Percentiles rank a stretch among this genome's conserved stretches.
Evolutionary conservation across 805 yeast species (phyloP).

Genomic region (Dipodascopsis tothii): DNA sequence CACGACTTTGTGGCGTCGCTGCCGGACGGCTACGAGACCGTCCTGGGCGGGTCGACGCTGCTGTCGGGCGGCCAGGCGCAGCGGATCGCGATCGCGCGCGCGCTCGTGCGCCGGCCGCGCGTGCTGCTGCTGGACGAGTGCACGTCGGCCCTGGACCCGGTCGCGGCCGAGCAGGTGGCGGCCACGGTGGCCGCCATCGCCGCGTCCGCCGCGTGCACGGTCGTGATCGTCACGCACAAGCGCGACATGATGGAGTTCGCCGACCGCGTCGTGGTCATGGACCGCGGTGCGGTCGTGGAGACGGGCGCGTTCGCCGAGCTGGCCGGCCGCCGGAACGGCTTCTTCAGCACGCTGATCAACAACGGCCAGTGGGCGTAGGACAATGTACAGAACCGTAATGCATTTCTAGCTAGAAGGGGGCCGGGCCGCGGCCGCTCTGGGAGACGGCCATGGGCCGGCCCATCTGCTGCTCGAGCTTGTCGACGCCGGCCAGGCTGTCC

Average conservation of each 20-base stretch:
- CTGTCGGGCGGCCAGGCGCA: constrained; percentile 91
- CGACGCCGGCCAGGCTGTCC: no score
- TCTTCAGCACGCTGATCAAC: constrained; percentile 2
- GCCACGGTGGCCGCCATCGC: constrained; percentile 39
- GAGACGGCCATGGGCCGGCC: no score
- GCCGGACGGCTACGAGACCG: constrained; percentile 53
- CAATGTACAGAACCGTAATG: no score
- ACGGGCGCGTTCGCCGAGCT: constrained; percentile 15
- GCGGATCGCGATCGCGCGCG: constrained; percentile 75
- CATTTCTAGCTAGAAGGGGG: no score
- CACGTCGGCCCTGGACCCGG: constrained; percentile 77
- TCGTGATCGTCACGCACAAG: constrained; percentile 69
- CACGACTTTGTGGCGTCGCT: constrained; percentile 47
- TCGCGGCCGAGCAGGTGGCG: constrained; percentile 46
- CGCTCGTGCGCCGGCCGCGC: constrained; percentile 59
- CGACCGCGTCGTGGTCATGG: constrained; percentile 38
- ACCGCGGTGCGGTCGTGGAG: constrained; percentile 12
- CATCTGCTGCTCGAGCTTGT: no score
- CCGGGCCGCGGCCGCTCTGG: no score
- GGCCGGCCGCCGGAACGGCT: background rate
- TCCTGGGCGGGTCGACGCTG: constrained; percentile 44
- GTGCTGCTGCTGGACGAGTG: constrained; percentile 75
- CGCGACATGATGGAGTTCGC: constrained; percentile 56
- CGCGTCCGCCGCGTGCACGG: constrained; percentile 26
- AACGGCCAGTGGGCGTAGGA: constrained; percentile 3